A percentile compares a stretch with the other conserved stretches of the same genome.
Evolutionary conservation across 2,329 filamentous ascomycete species (phyloP).

Genomic region (Xylariaceae sp.): DNA sequence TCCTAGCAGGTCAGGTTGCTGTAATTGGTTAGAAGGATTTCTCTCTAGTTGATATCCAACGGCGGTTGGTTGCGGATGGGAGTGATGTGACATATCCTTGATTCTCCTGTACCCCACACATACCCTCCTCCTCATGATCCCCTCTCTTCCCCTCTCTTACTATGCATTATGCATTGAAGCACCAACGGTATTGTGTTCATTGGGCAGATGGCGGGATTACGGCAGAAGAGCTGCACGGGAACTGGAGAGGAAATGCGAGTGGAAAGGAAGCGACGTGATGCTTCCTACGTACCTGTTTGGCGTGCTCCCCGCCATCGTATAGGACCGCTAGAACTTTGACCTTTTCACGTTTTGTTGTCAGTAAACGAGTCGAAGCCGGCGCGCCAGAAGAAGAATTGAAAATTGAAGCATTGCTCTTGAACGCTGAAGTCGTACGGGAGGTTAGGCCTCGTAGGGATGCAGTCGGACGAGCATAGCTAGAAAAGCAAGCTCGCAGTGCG

Average conservation of each 20-base stretch:
- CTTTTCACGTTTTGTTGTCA: slow-evolving; percentile 55
- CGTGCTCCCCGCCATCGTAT: slow-evolving; percentile 88
- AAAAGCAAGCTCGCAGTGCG: slow-evolving; percentile 30
- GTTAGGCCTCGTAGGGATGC: slow-evolving; percentile 26
- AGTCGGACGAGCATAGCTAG: slow-evolving; percentile 24
- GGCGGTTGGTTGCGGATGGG: slow-evolving; percentile 1
- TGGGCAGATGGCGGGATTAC: slow-evolving; percentile 10
- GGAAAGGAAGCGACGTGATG: slow-evolving; percentile 24
- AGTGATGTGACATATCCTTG: slow-evolving; percentile 20
- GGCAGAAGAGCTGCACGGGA: slow-evolving; percentile 6
- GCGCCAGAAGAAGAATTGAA: slow-evolving; percentile 37
- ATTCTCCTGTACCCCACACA: slow-evolving; percentile 22
- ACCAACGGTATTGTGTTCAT: slow-evolving; percentile 7
- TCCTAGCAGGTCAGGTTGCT: slow-evolving; percentile 79
- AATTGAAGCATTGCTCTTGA: slow-evolving; percentile 33
- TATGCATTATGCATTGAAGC: slow-evolving; percentile 14
- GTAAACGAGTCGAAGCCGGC: slow-evolving; percentile 56
- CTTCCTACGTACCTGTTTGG: slow-evolving; percentile 62
- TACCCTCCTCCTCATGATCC: slow-evolving; percentile 2
- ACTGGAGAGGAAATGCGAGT: not conserved
- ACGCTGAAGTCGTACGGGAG: slow-evolving; percentile 25
- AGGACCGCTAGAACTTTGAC: slow-evolving; percentile 93
- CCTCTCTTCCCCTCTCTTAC: slow-evolving; percentile 9
- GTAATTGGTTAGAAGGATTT: slow-evolving; percentile 22
- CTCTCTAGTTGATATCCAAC: slow-evolving; percentile 19